Percentiles rank a stretch among this genome's conserved stretches.
phyloP scores from a whole-genome alignment of 2,329 filamentous ascomycete genomes.

The Pseudomassariella vexata region DNA sequence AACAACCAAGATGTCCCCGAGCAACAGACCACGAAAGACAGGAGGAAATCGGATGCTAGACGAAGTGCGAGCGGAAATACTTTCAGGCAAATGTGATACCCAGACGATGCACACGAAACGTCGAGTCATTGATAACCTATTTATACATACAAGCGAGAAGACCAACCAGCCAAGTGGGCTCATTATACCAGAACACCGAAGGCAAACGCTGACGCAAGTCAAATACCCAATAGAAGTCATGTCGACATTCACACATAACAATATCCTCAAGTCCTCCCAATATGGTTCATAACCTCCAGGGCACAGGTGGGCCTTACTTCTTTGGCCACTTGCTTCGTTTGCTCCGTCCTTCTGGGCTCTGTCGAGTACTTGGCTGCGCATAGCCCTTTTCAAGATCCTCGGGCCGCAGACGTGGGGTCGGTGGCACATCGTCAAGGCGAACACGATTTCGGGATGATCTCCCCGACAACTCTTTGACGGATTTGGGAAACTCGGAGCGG shows the following conservation, averaged over 20 bases:
- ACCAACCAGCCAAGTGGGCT: not conserved
- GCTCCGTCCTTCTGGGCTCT: slow-evolving; percentile 17
- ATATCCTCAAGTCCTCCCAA: not conserved
- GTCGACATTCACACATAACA: not conserved
- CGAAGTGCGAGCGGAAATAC: slow-evolving; percentile 73
- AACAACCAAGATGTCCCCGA: slow-evolving; percentile 12
- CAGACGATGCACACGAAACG: slow-evolving; percentile 35
- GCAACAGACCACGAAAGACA: slow-evolving; percentile 14
- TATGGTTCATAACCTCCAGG: too few species aligned
- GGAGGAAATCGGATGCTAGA: slow-evolving; percentile 38
- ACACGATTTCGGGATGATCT: slow-evolving; percentile 32
- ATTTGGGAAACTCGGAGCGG: slow-evolving; percentile 53
- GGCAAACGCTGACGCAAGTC: slow-evolving; percentile 4
- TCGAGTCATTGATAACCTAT: slow-evolving; percentile 4
- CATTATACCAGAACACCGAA: slow-evolving; percentile 10
- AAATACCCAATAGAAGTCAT: not conserved
- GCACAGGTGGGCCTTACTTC: slow-evolving; percentile 17
- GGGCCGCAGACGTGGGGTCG: slow-evolving; percentile 48
- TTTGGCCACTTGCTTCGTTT: slow-evolving; percentile 19
- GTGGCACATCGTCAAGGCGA: slow-evolving; percentile 51
- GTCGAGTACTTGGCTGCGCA: slow-evolving; percentile 22
- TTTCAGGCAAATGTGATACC: slow-evolving; percentile 49
- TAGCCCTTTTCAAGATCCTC: slow-evolving; percentile 56
- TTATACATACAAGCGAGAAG: slow-evolving; percentile 10
- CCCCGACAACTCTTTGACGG: slow-evolving; percentile 39